Evolutionary conservation across 1,139 yeast genomes (phyloP), one percentile per base, ranked within the genome.

Genomic region (Martiniozyma asiatica): DNA sequence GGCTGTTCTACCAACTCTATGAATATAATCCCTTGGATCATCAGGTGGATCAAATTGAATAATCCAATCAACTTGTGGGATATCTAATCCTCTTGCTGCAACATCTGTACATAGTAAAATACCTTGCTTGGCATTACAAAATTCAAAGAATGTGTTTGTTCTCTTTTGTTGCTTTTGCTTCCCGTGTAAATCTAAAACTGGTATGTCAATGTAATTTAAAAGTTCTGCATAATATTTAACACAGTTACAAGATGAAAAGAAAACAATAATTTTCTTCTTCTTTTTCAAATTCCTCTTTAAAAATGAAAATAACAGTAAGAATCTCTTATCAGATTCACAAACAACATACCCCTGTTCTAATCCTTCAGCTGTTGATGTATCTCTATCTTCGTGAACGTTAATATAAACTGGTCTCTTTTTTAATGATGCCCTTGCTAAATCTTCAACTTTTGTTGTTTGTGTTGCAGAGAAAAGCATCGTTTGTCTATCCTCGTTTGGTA

Each of bases 81-180:
- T 87, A 61, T 89, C 98, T 43, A 89, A 71, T 11, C 98, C 98
- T 65, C 98, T 74, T 8, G 98, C 97, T 15, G 97, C 98, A 43
- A 89, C 97, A 58, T 89, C 97, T 1, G 98, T 89, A 61, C 97
- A 89, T 31, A 89, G 69, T 45, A 89, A 60, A 30, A 82, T 82
- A 27, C 98, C 98, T 51, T 78, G 85, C 47, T 79, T 84, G 36
- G 98, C 97, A 47, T 89, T 89, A 63, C 96, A 84, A 59, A 89
- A 89, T 59, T 92, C 98, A 53, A 89, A 87, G 55, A 89, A 89
- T 4, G 98, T 89, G 58, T 89, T 87, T 32, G 98, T 89, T 56
- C 98, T 73, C 63, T 87, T 87, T 57, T 87, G 96, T 61, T 89
- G 99, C 58, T 89, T 92, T 61, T 89, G 98, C 57, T 89, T 89